Evolutionary conservation across 2,329 filamentous ascomycete species (phyloP).

Genomic region (Neoarthrinium moseri): DNA sequence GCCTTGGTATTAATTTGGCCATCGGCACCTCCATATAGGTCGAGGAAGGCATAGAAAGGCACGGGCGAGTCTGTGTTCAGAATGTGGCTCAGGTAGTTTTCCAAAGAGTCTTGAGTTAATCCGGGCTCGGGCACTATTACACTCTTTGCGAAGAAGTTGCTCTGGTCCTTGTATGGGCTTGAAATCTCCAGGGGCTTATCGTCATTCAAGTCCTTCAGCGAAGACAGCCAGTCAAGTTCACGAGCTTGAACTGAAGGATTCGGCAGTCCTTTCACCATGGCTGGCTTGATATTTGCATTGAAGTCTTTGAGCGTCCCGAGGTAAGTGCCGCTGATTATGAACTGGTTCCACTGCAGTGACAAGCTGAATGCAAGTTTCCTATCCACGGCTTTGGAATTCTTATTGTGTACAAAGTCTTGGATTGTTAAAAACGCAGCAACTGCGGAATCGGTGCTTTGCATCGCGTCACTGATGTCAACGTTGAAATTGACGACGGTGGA

Average conservation of each 20-base stretch:
- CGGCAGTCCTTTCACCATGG: slow-evolving; percentile 21
- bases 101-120: slow-evolving; percentile 16
- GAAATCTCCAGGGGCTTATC: slow-evolving; percentile 14
- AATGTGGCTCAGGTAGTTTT: slow-evolving; percentile 22
- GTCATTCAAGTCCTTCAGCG: slow-evolving; percentile 16
- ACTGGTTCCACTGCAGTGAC: slow-evolving; percentile 18
- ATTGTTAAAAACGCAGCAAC: slow-evolving; percentile 20
- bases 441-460: slow-evolving; percentile 7
- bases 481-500: slow-evolving; percentile 33
- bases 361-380: slow-evolving; percentile 27
- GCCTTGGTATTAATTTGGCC: slow-evolving; percentile 25
- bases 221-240: slow-evolving; percentile 20
- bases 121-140: slow-evolving; percentile 26
- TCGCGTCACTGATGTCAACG: slow-evolving; percentile 13
- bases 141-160: slow-evolving; percentile 35
- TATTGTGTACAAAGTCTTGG: slow-evolving; percentile 31
- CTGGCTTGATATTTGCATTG: slow-evolving; percentile 20
- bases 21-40: slow-evolving; percentile 32
- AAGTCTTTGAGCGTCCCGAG: slow-evolving; percentile 25
- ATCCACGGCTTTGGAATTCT: slow-evolving; percentile 21
- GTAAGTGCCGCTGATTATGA: slow-evolving; percentile 30
- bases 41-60: slow-evolving; percentile 27
- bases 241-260: slow-evolving; percentile 3
- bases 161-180: slow-evolving; percentile 14
- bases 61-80: slow-evolving; percentile 14